Conservation (phyloP, 257 asterid genomes). For the Nicotiana sylvestris region DNA sequence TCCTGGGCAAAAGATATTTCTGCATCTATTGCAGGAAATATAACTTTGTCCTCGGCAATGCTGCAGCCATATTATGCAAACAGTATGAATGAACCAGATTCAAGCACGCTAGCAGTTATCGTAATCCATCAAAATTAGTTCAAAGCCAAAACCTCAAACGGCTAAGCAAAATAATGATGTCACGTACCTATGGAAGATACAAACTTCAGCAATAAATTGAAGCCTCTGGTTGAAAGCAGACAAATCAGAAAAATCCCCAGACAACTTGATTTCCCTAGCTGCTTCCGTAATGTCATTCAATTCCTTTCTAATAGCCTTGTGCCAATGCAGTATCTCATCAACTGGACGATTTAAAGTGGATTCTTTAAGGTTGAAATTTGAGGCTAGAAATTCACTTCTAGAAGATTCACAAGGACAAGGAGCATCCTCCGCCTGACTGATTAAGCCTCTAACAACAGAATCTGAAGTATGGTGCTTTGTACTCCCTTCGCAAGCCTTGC, state of each 20-base stretch:
- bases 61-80: conserved; percentile 43
- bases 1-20: conserved; percentile 90
- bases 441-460: conserved; percentile 26
- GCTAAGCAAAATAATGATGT: not conserved
- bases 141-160: not conserved
- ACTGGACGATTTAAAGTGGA: conserved; percentile 47
- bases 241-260: conserved; percentile 84
- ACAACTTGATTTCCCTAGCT: conserved; percentile 67
- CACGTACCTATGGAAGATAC: conserved; percentile 86
- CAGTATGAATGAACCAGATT: not conserved
- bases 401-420: conserved; percentile 52
- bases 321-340: conserved; percentile 94
- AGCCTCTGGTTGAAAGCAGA: conserved; percentile 71
- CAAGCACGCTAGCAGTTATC: not conserved
- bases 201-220: conserved; percentile 97
- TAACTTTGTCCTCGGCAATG: conserved; percentile 96
- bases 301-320: conserved; percentile 84
- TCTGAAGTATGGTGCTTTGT: conserved; percentile 21
- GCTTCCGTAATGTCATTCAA: conserved; percentile 82
- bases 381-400: conserved; percentile 21
- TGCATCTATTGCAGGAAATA: conserved; percentile 89
- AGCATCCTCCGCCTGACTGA: conserved; percentile 29
- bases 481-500: conserved; percentile 59
- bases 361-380: conserved; percentile 35
- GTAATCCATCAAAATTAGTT: not conserved